Evolutionary conservation across 108 stramenopile species (phyloP).

Genomic region (Skeletonema grethae): DNA sequence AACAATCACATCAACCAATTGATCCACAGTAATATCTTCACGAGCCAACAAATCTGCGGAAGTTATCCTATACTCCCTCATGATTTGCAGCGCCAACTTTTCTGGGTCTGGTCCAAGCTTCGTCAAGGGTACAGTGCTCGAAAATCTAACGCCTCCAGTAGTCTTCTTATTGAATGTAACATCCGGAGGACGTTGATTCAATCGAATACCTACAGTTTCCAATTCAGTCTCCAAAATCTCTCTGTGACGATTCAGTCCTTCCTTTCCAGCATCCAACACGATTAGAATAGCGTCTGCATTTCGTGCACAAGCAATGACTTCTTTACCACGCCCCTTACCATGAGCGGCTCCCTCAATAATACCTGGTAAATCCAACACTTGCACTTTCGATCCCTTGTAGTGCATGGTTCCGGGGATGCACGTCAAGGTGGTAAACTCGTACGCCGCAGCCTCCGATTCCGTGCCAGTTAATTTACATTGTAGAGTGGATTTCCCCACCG

Average conservation of each 20-base stretch:
- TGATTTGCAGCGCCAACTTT: slow-evolving; percentile 82
- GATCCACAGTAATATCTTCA: slow-evolving; percentile 94
- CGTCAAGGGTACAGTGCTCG: slow-evolving; percentile 90
- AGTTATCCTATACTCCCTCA: slow-evolving; percentile 93
- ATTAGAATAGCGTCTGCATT: slow-evolving; percentile 96
- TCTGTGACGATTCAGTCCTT: slow-evolving; percentile 94
- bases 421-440: slow-evolving; percentile 98
- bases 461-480: slow-evolving; percentile 90
- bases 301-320: slow-evolving; percentile 98
- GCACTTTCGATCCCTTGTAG: slow-evolving; percentile 92
- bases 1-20: slow-evolving; percentile 96
- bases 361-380: slow-evolving; percentile 98
- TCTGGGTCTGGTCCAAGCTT: slow-evolving; percentile 93
- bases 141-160: slow-evolving; percentile 94
- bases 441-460: slow-evolving; percentile 92
- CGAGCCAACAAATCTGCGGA: slow-evolving; percentile 94
- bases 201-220: slow-evolving; percentile 96
- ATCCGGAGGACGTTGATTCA: slow-evolving; percentile 93
- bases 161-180: slow-evolving; percentile 89
- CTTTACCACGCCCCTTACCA: slow-evolving; percentile 96
- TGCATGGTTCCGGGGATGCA: slow-evolving; percentile 97
- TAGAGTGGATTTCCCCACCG: slow-evolving; percentile 94
- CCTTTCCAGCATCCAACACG: slow-evolving; percentile 98
- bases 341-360: slow-evolving; percentile 99
- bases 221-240: slow-evolving; percentile 97